Percentiles rank a stretch among this genome's conserved stretches.
phyloP scores from a whole-genome alignment of 179 eudicot genomes.

The Carnegiea gigantea region DNA sequence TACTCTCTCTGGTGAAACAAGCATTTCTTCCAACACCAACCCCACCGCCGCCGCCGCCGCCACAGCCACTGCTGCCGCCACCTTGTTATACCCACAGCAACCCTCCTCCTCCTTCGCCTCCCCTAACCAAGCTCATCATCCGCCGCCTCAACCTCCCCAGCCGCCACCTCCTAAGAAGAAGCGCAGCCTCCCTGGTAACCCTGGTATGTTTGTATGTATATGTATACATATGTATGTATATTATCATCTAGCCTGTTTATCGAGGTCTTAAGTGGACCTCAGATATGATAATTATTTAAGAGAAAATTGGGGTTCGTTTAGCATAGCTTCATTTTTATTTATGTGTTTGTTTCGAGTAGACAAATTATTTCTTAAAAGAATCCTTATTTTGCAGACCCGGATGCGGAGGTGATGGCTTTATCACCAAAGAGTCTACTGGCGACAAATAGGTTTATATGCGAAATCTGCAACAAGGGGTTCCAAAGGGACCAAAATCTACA shows the following conservation, averaged over 20 bases:
- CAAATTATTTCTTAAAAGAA: too few relatives aligned
- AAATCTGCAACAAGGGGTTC: constrained; percentile 36
- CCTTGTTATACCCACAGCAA: constrained; percentile 34
- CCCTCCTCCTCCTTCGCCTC: constrained; percentile 24
- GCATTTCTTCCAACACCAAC: constrained; percentile 29
- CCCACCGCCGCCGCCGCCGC: constrained; percentile 17
- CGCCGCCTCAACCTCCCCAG: constrained; percentile 25
- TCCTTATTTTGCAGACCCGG: constrained; percentile 24
- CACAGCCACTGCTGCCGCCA: constrained; percentile 18
- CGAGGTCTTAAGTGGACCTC: too few relatives aligned
- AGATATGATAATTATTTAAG: too few relatives aligned
- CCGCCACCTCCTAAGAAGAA: constrained; percentile 53
- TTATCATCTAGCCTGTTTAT: too few relatives aligned
- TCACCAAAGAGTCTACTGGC: constrained; percentile 34
- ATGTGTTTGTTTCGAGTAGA: too few relatives aligned
- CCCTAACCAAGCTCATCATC: constrained; percentile 23
- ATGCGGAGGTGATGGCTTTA: constrained; percentile 36
- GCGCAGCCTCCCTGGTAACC: constrained; percentile 72
- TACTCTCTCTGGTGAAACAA: constrained; percentile 36
- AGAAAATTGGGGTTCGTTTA: too few relatives aligned
- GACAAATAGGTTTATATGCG: constrained; percentile 31
- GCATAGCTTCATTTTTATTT: not conserved
- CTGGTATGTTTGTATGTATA: constrained; percentile 37
- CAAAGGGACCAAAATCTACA: constrained; percentile 38
- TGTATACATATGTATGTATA: not conserved